These are phyloP conservation scores for Cordyceps javanica DNA, from an alignment of 2,329 filamentous ascomycete species.

Conservation along the genomic window DNA sequence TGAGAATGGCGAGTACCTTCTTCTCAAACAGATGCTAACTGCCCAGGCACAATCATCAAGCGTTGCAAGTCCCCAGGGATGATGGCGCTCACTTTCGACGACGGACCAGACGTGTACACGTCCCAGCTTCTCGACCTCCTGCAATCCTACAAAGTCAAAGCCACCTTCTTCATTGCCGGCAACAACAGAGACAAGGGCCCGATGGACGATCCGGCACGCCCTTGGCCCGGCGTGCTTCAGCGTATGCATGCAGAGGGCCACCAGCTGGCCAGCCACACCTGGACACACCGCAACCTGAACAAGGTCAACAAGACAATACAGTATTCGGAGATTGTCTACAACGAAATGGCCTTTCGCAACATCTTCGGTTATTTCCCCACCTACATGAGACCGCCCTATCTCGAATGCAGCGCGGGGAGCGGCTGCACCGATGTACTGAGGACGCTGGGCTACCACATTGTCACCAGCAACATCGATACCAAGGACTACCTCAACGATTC, in stretches of 20 bases:
- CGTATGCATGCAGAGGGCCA: conserved; percentile 38
- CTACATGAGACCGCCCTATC: conserved; percentile 40
- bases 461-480: conserved; percentile 54
- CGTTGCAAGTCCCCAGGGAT: conserved; percentile 28
- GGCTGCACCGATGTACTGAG: conserved; percentile 32
- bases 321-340: conserved; percentile 34
- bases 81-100: conserved; percentile 42
- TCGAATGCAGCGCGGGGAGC: conserved; percentile 34
- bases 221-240: conserved; percentile 31
- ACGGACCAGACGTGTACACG: conserved; percentile 40
- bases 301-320: conserved; percentile 27
- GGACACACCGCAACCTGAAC: conserved; percentile 40
- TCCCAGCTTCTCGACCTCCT: conserved; percentile 33
- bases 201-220: conserved; percentile 31
- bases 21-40: background rate
- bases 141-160: conserved; percentile 25
- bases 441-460: conserved; percentile 47
- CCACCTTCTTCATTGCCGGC: conserved; percentile 38
- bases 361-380: conserved; percentile 35
- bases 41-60: conserved; percentile 28
- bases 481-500: conserved; percentile 52
- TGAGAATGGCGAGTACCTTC: conserved; percentile 16
- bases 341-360: conserved; percentile 39
- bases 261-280: conserved; percentile 42
- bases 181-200: conserved; percentile 34